Evolutionary conservation across 225 moss, liverwort and hornwort genomes (phyloP).

Genomic region (Antitrichia curtipendula): DNA sequence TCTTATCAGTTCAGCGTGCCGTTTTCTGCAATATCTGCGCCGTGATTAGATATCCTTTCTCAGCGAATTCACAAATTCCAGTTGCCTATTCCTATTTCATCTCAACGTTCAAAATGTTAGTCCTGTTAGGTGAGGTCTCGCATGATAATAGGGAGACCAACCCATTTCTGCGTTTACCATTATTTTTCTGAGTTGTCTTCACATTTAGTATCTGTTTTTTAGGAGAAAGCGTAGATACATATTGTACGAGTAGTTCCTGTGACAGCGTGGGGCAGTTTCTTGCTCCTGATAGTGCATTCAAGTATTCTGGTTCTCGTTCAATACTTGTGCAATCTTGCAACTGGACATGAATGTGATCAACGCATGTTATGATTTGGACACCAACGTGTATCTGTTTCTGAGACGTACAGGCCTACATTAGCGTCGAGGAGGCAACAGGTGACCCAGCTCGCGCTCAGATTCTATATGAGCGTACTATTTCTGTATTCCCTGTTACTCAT

Average conservation of each 20-base stretch:
- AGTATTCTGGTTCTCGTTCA: neutral
- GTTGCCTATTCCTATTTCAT: neutral
- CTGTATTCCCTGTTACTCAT: slow-evolving; percentile 71
- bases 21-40: neutral
- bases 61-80: neutral
- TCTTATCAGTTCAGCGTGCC: neutral
- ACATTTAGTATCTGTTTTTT: neutral
- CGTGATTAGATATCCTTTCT: neutral
- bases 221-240: neutral
- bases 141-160: neutral
- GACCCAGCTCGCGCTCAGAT: slow-evolving; percentile 83
- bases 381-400: neutral
- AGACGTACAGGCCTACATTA: slow-evolving; percentile 48
- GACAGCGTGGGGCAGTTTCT: neutral
- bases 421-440: slow-evolving; percentile 77
- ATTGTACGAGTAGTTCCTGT: neutral
- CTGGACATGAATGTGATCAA: neutral
- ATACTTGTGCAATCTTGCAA: neutral
- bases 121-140: neutral
- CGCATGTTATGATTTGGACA: neutral
- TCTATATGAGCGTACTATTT: slow-evolving; percentile 73
- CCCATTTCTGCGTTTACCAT: neutral
- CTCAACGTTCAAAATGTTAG: neutral
- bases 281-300: neutral
- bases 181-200: neutral